Evolutionary conservation across 257 asterid genomes (phyloP), one percentile per base, ranked within the genome.

Genomic region (Echium plantagineum): DNA sequence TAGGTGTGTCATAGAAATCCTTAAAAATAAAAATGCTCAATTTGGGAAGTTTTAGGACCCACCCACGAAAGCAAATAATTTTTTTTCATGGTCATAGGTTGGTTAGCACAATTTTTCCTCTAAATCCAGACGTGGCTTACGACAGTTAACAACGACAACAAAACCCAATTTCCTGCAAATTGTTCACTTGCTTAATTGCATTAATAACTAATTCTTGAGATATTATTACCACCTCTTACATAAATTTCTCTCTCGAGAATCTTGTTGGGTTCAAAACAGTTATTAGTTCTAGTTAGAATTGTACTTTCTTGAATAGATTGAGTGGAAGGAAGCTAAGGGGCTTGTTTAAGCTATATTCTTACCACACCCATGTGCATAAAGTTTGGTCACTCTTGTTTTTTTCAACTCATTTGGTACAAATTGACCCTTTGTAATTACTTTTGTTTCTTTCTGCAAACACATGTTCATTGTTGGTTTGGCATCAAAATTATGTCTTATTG

Each of bases 91-190:
- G 32, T 28, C 32, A 28, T 10, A 42, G 15, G 49, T 42, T 42
- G 49, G 16, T 42, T 35, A 35, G 46, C 46, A 13, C 17, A 16
- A 42, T 12, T 10, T 42, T 42, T 66, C 65, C 67, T 62, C 62
- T 66, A 31, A 63, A 26, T 22, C 62, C 61, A 68, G 69, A 77
- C 78, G 81, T 79, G 83, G 85, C 85, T 76, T 75, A 65, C 80
- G 73, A 71, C 71, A 69, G 54, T 77, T 49, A 38, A 19, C 21
- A 53, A 21, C 49, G 49, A 42, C 49, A 42, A 59, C 49, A 7
- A 48, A 57, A 22, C 68, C 51, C 72, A 53, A 61, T 20, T 53
- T 63, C 66, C 71, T 32, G 72, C 69, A 65, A 61, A 55, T 63
- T 38, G 64, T 68, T 35, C 17, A 42, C 16, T 42, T 42, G 0